Conservation (phyloP, 2,329 filamentous ascomycete genomes). For the Pseudopyricularia cyperi region DNA sequence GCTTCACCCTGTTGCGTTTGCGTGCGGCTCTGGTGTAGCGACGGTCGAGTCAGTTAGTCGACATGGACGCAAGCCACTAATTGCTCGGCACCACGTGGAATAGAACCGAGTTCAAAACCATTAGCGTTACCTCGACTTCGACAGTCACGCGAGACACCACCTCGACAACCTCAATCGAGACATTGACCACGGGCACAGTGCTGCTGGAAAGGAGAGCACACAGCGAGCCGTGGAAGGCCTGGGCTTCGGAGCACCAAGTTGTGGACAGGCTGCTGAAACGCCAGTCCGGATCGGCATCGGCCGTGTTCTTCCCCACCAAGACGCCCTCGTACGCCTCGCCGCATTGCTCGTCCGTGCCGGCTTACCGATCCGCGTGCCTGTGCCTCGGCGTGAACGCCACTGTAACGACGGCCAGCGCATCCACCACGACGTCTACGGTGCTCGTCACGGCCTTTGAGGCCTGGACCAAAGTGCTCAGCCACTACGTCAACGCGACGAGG, state of each 20-base stretch:
- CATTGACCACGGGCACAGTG: neutral
- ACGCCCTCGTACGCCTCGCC: constrained; percentile 5
- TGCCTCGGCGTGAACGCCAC: constrained; percentile 8
- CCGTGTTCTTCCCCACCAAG: constrained; percentile 1
- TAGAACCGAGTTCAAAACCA: neutral
- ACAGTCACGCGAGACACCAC: constrained; percentile 1
- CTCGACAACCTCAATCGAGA: constrained; percentile 2
- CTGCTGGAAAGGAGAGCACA: neutral
- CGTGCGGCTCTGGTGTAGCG: neutral
- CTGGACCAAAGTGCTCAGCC: neutral
- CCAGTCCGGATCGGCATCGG: neutral
- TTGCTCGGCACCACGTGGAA: neutral
- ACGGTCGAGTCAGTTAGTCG: neutral
- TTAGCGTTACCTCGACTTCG: constrained; percentile 1
- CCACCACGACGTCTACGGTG: constrained; percentile 5
- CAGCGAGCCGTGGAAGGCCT: constrained; percentile 2
- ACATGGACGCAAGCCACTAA: neutral
- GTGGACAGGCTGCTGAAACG: constrained; percentile 1
- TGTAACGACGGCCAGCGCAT: constrained; percentile 5
- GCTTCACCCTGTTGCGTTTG: neutral
- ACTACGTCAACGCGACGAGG: constrained; percentile 1
- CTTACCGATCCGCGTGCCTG: constrained; percentile 9
- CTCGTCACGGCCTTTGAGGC: constrained; percentile 3
- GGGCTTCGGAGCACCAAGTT: constrained; percentile 2
- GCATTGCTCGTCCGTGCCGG: constrained; percentile 6